Evolutionary conservation across 495 filamentous ascomycete species (phyloP).

Genomic region (Talaromyces wortmannii): DNA sequence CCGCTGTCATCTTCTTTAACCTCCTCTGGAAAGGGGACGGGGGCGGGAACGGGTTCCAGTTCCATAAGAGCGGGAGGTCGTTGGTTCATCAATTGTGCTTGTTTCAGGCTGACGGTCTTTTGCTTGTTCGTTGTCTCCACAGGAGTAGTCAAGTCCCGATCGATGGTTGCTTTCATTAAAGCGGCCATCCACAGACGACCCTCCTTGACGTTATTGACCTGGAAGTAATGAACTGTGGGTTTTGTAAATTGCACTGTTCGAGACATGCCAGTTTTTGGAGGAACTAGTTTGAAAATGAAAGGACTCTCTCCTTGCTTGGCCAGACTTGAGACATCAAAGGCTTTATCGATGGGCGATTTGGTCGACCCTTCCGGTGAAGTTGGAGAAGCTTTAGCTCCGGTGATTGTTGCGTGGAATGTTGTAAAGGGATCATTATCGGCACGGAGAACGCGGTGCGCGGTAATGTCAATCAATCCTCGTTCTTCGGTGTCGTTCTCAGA

Average conservation of each 20-base stretch:
- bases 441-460: constrained; percentile 88
- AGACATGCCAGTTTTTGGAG: constrained; percentile 78
- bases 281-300: constrained; percentile 98
- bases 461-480: constrained; percentile 94
- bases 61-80: constrained; percentile 83
- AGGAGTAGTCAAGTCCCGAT: constrained; percentile 72
- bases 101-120: constrained; percentile 82
- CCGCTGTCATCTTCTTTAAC: constrained; percentile 14
- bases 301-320: constrained; percentile 33
- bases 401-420: constrained; percentile 84
- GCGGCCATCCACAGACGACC: constrained; percentile 98
- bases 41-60: constrained; percentile 5
- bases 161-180: constrained; percentile 98
- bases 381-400: constrained; percentile 72
- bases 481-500: constrained; percentile 86
- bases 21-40: constrained; percentile 1
- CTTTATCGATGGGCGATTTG: constrained; percentile 45
- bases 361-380: constrained; percentile 59
- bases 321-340: not conserved
- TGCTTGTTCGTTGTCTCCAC: constrained; percentile 91
- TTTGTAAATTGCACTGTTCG: constrained; percentile 96
- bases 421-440: constrained; percentile 91
- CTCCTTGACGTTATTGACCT: constrained; percentile 80
- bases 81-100: constrained; percentile 75
- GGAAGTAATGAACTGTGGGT: constrained; percentile 95